A percentile compares a stretch with the other conserved stretches of the same genome.
phyloP scores from a whole-genome alignment of 257 asterid species.

The Fraxinus anomala region DNA sequence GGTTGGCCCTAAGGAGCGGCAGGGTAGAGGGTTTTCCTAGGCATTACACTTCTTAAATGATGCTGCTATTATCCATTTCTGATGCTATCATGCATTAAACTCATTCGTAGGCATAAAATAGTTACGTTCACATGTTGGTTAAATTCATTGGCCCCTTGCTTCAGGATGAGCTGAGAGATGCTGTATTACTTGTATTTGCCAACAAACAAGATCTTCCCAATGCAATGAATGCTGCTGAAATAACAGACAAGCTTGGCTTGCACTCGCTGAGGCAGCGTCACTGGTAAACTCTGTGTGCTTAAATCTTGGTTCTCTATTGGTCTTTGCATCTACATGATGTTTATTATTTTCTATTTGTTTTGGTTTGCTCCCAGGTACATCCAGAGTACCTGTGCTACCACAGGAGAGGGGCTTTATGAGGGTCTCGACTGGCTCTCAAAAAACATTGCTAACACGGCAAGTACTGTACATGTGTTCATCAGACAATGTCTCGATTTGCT shows the following conservation, averaged over 20 bases:
- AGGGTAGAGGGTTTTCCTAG: background rate
- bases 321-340: background rate
- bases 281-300: background rate
- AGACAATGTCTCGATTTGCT: background rate
- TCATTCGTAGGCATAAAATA: background rate
- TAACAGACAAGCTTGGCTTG: constrained; percentile 27
- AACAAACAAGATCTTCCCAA: constrained; percentile 30
- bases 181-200: constrained; percentile 24
- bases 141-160: background rate
- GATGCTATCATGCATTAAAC: background rate
- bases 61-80: background rate
- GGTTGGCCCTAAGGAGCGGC: background rate
- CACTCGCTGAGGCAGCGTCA: constrained; percentile 23
- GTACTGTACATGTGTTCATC: background rate
- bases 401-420: constrained; percentile 62
- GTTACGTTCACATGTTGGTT: background rate
- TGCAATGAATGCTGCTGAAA: constrained; percentile 32
- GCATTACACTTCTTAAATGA: background rate
- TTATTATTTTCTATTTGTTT: background rate
- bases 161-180: constrained; percentile 27
- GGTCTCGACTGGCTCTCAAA: constrained; percentile 64
- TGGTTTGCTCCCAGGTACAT: constrained; percentile 44
- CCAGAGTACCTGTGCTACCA: constrained; percentile 61
- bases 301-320: background rate
- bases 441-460: constrained; percentile 52